Base-by-base conservation (phyloP, 257 asterid genomes). In the Rehmannia glutinosa region DNA sequence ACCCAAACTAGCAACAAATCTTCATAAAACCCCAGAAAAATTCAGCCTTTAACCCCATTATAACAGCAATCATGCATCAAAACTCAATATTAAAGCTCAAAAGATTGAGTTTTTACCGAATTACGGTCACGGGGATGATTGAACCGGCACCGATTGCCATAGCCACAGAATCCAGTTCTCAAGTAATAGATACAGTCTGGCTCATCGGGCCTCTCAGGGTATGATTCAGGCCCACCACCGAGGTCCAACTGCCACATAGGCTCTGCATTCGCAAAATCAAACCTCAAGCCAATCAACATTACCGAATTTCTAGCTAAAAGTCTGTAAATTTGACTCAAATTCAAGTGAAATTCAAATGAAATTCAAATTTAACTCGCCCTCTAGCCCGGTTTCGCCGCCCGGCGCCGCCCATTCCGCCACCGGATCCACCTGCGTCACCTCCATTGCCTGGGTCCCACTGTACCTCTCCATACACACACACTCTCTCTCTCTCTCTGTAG, bases 81-180 rank as follows among this genome's bases (percentile, higher is more conserved):
- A 62, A 66, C 67, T 43, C 41, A 67, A 67, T 53, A 58, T 19
- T 19, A 54, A 72, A 43, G 41, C 69, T 46, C 43, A 16, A 30
- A 46, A 13, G 7, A 35, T 15, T 10, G 54, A 36, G 12, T 7
- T 52, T 65, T 56, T 82, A 90, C 96, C 83, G 75, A 73, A 55
- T 70, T 65, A 43, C 91, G 85, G 73, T 88, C 92, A 49, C 81
- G 91, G 11, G 99, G 97, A 76, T 94, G 99, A 82, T 94, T 91
- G 79, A 87, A 94, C 86, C 99, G 90, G 78, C 99, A 94, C 38
- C 97, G 84, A 57, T 83, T 68, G 73, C 96, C 97, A 49, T 81
- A 91, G 24, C 96, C 97, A 77, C 97, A 94, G 69, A 80, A 91
- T 8, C 99, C 97, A 45, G 99, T 94, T 85, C 90, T 82, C 84